Conservation (phyloP, 768 basidiomycete species). For the Phaeotremella skinneri region DNA sequence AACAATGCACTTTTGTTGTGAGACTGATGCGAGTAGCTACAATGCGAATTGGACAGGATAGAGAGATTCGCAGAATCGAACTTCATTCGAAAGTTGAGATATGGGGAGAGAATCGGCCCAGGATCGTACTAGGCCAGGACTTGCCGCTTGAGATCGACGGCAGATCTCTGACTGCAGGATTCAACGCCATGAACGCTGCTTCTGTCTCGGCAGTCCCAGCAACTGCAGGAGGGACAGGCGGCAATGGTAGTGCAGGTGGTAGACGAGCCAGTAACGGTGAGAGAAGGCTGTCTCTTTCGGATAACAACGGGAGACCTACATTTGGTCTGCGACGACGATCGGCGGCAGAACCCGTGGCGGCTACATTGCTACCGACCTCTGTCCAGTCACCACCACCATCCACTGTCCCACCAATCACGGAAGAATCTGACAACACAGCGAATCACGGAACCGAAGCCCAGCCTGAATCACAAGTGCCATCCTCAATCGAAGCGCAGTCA, state of each 20-base stretch:
- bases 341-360: neutral
- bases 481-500: neutral
- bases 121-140: slow-evolving; percentile 25
- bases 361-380: no score
- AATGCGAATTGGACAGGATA: slow-evolving; percentile 36
- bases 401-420: neutral
- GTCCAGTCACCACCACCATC: neutral
- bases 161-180: neutral
- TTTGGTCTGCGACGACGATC: neutral
- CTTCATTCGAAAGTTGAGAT: slow-evolving; percentile 36
- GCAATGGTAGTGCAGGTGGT: neutral
- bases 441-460: neutral
- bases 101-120: slow-evolving; percentile 41
- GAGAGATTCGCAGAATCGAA: slow-evolving; percentile 39
- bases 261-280: neutral
- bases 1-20: slow-evolving; percentile 29
- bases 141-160: neutral
- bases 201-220: neutral
- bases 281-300: neutral
- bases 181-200: neutral
- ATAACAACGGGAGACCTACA: neutral
- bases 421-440: slow-evolving; percentile 1
- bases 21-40: slow-evolving; percentile 38
- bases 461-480: neutral
- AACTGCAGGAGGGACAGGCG: neutral